Evolutionary conservation across 2,329 filamentous ascomycete genomes (phyloP).

Genomic region (Aureobasidium sp.): DNA sequence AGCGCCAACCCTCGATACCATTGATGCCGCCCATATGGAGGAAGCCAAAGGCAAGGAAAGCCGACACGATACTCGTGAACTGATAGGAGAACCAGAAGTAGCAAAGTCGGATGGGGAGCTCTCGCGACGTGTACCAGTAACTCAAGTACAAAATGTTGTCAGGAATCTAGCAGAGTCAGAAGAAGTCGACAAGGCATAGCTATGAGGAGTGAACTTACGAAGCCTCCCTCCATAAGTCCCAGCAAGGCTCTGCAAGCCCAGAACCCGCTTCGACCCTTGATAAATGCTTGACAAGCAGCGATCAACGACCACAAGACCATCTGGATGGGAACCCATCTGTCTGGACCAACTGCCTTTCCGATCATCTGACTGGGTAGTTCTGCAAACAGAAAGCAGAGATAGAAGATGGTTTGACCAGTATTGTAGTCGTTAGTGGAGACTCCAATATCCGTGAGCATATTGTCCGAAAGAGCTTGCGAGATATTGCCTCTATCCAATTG

Average conservation of each 20-base stretch:
- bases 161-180: slow-evolving; percentile 47
- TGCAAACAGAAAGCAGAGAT: slow-evolving; percentile 44
- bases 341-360: slow-evolving; percentile 30
- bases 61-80: slow-evolving; percentile 60
- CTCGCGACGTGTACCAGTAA: slow-evolving; percentile 79
- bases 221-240: slow-evolving; percentile 53
- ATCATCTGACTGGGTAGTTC: slow-evolving; percentile 40
- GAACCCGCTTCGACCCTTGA: slow-evolving; percentile 42
- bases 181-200: too few relatives aligned
- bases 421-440: slow-evolving; percentile 55
- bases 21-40: slow-evolving; percentile 50
- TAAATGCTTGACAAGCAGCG: slow-evolving; percentile 32
- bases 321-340: slow-evolving; percentile 32
- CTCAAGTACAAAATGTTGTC: slow-evolving; percentile 73
- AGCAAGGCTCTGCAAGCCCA: slow-evolving; percentile 48
- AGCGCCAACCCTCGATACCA: slow-evolving; percentile 62
- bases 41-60: slow-evolving; percentile 63
- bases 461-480: slow-evolving; percentile 61
- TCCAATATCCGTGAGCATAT: slow-evolving; percentile 62
- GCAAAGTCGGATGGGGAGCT: slow-evolving; percentile 72
- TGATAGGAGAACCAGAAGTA: slow-evolving; percentile 77
- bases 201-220: slow-evolving; percentile 31
- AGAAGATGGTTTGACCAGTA: slow-evolving; percentile 46
- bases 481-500: slow-evolving; percentile 65
- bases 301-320: slow-evolving; percentile 34